Conservation (phyloP, 1,284 basidiomycete species). For the Ustilago hordei region DNA sequence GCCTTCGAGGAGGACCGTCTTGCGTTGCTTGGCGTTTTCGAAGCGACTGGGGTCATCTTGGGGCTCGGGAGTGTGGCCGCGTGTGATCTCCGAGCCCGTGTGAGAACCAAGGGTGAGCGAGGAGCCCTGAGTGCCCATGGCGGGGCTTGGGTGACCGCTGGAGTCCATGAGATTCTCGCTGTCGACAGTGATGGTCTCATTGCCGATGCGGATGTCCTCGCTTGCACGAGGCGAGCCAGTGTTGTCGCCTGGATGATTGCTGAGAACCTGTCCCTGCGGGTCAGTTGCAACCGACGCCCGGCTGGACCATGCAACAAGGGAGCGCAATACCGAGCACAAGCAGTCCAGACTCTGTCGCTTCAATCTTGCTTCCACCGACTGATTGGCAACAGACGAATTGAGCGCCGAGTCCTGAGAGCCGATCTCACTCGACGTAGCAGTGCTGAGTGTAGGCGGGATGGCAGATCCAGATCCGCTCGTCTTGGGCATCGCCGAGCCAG, state of each 20-base stretch:
- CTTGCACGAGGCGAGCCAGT: constrained; percentile 45
- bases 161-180: constrained; percentile 50
- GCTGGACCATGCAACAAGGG: constrained; percentile 65
- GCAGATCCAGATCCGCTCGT: constrained; percentile 34
- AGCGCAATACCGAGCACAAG: constrained; percentile 67
- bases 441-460: constrained; percentile 56
- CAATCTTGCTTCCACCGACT: constrained; percentile 63
- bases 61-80: constrained; percentile 34
- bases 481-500: constrained; percentile 21
- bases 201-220: constrained; percentile 55
- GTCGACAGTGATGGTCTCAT: constrained; percentile 52
- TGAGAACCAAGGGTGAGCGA: constrained; percentile 14
- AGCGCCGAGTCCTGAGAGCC: constrained; percentile 25
- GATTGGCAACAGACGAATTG: constrained; percentile 30
- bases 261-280: constrained; percentile 20
- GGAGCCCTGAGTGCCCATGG: constrained; percentile 9
- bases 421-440: constrained; percentile 34
- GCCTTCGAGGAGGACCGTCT: constrained; percentile 93
- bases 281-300: constrained; percentile 34
- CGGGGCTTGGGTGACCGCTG: constrained; percentile 27
- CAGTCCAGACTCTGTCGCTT: constrained; percentile 68
- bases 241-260: constrained; percentile 21
- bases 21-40: constrained; percentile 96
- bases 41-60: constrained; percentile 90
- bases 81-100: constrained; percentile 23